Evolutionary conservation across 257 asterid species (phyloP).

Genomic region (Solanum gracilifrons): DNA sequence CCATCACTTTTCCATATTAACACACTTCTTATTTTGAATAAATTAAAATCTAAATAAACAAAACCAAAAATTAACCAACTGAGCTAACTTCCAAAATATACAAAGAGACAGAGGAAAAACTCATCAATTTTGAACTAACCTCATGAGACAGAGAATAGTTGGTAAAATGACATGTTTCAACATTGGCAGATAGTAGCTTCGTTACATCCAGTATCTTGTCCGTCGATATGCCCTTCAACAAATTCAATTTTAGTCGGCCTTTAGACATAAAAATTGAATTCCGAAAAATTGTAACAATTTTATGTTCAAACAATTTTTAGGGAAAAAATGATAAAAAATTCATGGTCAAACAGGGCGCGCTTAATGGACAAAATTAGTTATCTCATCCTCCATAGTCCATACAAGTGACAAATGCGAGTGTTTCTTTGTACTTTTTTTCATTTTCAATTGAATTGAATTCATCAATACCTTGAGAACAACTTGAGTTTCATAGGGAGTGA

Average conservation of each 20-base stretch:
- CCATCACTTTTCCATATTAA: background rate
- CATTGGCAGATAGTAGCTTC: conserved; percentile 66
- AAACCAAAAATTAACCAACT: background rate
- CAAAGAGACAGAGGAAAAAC: background rate
- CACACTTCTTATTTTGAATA: background rate
- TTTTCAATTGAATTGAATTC: background rate
- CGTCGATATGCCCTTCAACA: conserved; percentile 80
- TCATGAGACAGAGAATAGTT: conserved; percentile 15
- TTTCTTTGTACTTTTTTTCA: too few species aligned
- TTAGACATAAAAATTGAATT: background rate
- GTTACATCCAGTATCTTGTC: conserved; percentile 89
- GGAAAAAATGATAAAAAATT: background rate
- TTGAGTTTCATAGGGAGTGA: conserved; percentile 82
- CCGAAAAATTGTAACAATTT: too few species aligned
- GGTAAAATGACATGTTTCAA: conserved; percentile 89
- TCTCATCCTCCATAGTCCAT: background rate
- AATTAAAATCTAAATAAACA: background rate
- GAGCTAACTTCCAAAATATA: background rate
- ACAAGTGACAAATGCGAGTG: background rate
- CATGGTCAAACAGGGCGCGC: background rate
- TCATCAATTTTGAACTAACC: conserved; percentile 24
- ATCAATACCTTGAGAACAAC: conserved; percentile 69
- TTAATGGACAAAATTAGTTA: background rate
- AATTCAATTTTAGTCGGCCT: background rate
- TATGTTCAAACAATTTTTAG: background rate